phyloP scores from a whole-genome alignment of 495 filamentous ascomycete species.

The Tuber indicum region DNA sequence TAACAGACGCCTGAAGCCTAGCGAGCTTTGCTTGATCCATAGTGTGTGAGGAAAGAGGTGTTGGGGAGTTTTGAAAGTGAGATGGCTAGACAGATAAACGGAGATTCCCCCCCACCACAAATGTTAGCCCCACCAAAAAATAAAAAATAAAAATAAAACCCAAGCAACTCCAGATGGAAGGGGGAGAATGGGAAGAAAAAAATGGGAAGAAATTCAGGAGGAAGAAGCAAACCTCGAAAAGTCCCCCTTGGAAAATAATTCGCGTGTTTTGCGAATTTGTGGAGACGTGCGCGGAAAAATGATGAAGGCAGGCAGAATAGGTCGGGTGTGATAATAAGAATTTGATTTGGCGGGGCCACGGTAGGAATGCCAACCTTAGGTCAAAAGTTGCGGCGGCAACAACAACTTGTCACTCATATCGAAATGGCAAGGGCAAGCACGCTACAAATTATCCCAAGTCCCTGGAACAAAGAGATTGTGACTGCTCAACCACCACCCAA shows the following conservation, averaged over 20 bases:
- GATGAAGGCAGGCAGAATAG: neutral
- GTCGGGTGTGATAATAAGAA: neutral
- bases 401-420: neutral
- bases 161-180: neutral
- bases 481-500: neutral
- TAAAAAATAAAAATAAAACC: neutral
- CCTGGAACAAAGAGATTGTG: neutral
- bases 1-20: slow-evolving; percentile 68
- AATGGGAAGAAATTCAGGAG: neutral
- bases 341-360: neutral
- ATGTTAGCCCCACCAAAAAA: slow-evolving; percentile 17
- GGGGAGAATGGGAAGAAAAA: slow-evolving; percentile 1
- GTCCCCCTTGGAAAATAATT: slow-evolving; percentile 11
- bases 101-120: slow-evolving; percentile 11
- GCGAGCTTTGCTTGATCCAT: slow-evolving; percentile 71
- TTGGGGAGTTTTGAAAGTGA: slow-evolving; percentile 12
- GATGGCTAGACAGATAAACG: slow-evolving; percentile 13
- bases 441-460: neutral
- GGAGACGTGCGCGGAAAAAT: neutral
- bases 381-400: neutral
- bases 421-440: neutral
- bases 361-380: neutral
- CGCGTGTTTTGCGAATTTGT: neutral
- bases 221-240: neutral
- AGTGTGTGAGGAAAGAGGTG: slow-evolving; percentile 38